Evolutionary conservation across 208 protist species (phyloP), one percentile per base, ranked within the genome.

Genomic region (Trypanosoma melophagium): DNA sequence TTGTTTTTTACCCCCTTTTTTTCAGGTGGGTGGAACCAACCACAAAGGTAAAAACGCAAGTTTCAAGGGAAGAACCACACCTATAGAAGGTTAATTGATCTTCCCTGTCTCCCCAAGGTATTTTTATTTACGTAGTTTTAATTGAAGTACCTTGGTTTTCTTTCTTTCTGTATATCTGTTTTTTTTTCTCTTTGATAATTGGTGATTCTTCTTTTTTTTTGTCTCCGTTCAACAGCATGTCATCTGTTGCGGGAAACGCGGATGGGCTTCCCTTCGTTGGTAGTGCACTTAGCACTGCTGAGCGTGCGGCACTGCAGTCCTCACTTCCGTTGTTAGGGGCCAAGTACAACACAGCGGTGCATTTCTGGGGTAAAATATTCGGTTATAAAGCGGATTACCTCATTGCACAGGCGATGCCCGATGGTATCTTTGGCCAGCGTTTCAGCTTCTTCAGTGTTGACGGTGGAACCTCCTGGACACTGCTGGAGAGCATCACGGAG

Each of bases 311-410:
- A 9, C 60, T 97, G 64, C 80, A 92, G 71, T 89, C 79, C 51
- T 96, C 90, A 10, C 66, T 97, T 25, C 84, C 88, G 3, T 74
- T 96, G 5, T 78, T 97, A 13, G 75, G 85, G 1, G 68, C 74
- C 21, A 83, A 76, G 22, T 88, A 79, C 40, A 51, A 63, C 69
- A 74, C 79, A 12, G 66, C 78, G 0, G 81, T 81, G 10, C 58
- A 76, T 21, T 87, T 94, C 45, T 97, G 92, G 92, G 92, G 92
- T 12, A 92, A 90, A 65, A 69, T 97, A 9, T 67, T 47, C 0
- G 92, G 88, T 1, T 67, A 79, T 64, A 79, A 83, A 60, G 35
- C 62, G 13, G 83, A 95, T 66, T 97, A 97, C 68, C 77, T 89
- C 47, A 53, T 97, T 10, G 87, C 88, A 19, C 87, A 95, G 69